Evolutionary conservation across 257 asterid species (phyloP).

Genomic region (Gentiana macrophylla): DNA sequence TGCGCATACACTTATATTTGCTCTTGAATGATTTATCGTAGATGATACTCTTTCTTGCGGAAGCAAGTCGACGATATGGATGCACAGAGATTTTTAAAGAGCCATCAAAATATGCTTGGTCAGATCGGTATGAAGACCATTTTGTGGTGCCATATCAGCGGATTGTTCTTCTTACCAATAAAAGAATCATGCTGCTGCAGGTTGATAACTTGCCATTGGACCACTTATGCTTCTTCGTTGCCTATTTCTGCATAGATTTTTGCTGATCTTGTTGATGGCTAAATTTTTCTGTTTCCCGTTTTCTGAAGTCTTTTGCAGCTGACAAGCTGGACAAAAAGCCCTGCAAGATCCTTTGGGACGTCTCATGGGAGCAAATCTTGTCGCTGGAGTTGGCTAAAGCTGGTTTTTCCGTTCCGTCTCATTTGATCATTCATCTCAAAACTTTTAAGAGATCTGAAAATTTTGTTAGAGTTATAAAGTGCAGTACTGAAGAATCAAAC

Average conservation of each 20-base stretch:
- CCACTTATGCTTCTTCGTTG: slow-evolving; percentile 1
- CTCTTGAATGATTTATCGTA: slow-evolving; percentile 19
- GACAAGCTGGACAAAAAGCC: slow-evolving; percentile 83
- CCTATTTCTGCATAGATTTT: neutral
- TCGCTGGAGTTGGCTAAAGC: slow-evolving; percentile 93
- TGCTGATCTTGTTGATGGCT: too few species aligned
- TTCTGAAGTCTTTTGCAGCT: slow-evolving; percentile 52
- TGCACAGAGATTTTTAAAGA: slow-evolving; percentile 95
- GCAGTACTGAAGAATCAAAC: slow-evolving; percentile 55
- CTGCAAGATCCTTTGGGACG: slow-evolving; percentile 98
- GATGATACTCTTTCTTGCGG: slow-evolving; percentile 92
- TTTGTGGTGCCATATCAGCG: slow-evolving; percentile 81
- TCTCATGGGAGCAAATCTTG: slow-evolving; percentile 85
- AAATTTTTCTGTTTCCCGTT: slow-evolving; percentile 11
- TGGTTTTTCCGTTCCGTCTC: slow-evolving; percentile 62
- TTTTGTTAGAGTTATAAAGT: slow-evolving; percentile 91
- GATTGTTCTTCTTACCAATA: slow-evolving; percentile 79
- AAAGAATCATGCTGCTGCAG: slow-evolving; percentile 84
- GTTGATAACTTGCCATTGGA: slow-evolving; percentile 23
- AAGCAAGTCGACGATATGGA: slow-evolving; percentile 89
- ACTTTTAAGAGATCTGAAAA: slow-evolving; percentile 62
- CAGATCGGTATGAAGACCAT: slow-evolving; percentile 80
- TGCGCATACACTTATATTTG: neutral
- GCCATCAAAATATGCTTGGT: slow-evolving; percentile 94
- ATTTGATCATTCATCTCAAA: slow-evolving; percentile 79